phyloP scores from a whole-genome alignment of 345 rosid genomes.

The Iberis pinnata region DNA sequence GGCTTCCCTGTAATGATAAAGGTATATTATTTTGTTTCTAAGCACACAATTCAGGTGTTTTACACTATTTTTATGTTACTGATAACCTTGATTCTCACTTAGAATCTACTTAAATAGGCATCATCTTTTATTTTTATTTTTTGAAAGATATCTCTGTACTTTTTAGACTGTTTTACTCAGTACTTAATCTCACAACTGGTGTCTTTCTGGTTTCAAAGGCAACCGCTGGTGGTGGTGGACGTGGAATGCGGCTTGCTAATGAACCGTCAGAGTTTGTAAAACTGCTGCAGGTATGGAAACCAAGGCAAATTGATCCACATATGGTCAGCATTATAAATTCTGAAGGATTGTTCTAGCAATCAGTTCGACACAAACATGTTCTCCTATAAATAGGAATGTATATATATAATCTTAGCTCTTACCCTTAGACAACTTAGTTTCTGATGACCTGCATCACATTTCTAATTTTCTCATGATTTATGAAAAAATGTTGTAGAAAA shows the following conservation, averaged over 20 bases:
- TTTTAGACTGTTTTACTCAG: conserved; percentile 5
- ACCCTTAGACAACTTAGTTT: neutral
- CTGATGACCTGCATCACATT: neutral
- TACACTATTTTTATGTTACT: neutral
- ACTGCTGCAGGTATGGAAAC: conserved; percentile 65
- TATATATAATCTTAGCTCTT: neutral
- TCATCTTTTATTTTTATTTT: neutral
- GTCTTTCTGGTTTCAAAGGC: conserved; percentile 46
- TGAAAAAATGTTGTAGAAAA: neutral
- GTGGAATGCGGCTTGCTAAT: conserved; percentile 98
- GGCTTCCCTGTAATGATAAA: conserved; percentile 98
- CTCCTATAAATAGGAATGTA: neutral
- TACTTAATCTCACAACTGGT: neutral
- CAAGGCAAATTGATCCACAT: conserved; percentile 1
- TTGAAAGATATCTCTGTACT: neutral
- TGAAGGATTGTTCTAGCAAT: neutral
- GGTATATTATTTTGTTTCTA: conserved; percentile 36
- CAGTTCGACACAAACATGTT: neutral
- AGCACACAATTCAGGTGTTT: neutral
- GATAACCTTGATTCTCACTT: neutral
- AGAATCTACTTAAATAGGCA: neutral
- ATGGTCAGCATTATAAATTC: neutral
- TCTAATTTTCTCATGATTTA: neutral
- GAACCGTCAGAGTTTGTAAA: conserved; percentile 93
- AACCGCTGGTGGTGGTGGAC: conserved; percentile 99